A percentile compares a stretch with the other conserved stretches of the same genome.
Evolutionary conservation across 495 filamentous ascomycete species (phyloP).

Genomic region (Letharia lupina): DNA sequence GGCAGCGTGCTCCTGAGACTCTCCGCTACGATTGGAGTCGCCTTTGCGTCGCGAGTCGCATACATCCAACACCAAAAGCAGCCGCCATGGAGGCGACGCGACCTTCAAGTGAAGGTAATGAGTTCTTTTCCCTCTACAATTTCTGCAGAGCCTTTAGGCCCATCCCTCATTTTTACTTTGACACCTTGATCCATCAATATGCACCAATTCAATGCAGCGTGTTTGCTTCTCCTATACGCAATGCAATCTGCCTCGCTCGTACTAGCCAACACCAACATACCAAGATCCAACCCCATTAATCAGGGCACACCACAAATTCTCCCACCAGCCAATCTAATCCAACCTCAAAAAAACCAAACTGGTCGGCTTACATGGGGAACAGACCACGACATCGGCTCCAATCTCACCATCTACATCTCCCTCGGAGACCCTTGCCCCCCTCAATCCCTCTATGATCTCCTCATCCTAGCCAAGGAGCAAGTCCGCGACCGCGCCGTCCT

Average conservation of each 20-base stretch:
- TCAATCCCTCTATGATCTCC: background rate
- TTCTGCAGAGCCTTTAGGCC: background rate
- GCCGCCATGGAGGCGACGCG: slow-evolving; percentile 4
- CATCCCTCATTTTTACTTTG: background rate
- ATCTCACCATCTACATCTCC: background rate
- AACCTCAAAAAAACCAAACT: background rate
- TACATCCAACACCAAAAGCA: background rate
- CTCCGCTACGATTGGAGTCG: background rate
- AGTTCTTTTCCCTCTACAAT: background rate
- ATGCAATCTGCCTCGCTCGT: background rate
- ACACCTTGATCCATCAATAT: background rate
- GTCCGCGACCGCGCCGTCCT: background rate
- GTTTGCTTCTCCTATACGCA: background rate
- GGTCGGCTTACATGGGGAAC: background rate
- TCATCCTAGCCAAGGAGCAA: background rate
- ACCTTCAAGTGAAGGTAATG: background rate
- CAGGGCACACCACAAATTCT: background rate
- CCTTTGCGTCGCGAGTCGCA: background rate
- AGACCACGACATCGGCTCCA: background rate
- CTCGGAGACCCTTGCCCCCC: background rate
- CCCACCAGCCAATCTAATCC: background rate
- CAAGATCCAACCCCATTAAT: background rate
- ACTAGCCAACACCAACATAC: background rate
- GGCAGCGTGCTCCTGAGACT: background rate
- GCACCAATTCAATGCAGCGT: background rate